A percentile compares a stretch with the other conserved stretches of the same genome.
These are phyloP conservation scores for Mallotus nudiflorus DNA, from an alignment of 345 rosid genomes.

Conservation along the genomic window DNA sequence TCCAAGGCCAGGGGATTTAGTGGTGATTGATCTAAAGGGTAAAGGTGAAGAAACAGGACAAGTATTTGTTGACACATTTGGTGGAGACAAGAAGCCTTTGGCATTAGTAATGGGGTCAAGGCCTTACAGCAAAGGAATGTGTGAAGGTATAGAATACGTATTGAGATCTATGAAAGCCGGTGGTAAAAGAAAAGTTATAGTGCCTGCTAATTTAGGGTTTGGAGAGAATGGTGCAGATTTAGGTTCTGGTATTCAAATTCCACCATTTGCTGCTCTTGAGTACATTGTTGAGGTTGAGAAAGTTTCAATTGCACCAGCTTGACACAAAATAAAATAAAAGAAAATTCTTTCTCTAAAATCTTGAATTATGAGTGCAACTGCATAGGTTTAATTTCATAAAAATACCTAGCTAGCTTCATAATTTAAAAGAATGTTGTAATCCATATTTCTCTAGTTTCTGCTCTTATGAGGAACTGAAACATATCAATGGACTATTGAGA, in stretches of 20 bases:
- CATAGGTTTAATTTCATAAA: too few species aligned
- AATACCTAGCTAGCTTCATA: too few species aligned
- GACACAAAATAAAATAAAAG: too few species aligned
- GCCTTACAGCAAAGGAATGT: slow-evolving; percentile 76
- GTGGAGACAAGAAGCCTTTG: slow-evolving; percentile 55
- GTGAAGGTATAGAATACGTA: slow-evolving; percentile 72
- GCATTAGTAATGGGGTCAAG: slow-evolving; percentile 81
- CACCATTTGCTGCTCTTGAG: slow-evolving; percentile 65
- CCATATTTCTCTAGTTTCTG: too few species aligned
- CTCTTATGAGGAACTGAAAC: too few species aligned
- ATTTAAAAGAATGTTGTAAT: too few species aligned
- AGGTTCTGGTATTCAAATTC: slow-evolving; percentile 63
- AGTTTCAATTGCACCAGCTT: slow-evolving; percentile 93
- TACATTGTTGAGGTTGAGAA: slow-evolving; percentile 72
- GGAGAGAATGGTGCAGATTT: slow-evolving; percentile 74
- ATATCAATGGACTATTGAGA: too few species aligned
- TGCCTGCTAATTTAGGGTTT: slow-evolving; percentile 72
- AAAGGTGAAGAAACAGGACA: slow-evolving; percentile 56
- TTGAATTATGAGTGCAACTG: too few species aligned
- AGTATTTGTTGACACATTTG: slow-evolving; percentile 69
- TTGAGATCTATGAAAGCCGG: slow-evolving; percentile 84
- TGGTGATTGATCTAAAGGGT: slow-evolving; percentile 78
- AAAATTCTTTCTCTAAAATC: too few species aligned
- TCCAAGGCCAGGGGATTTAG: slow-evolving; percentile 75
- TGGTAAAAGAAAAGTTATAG: slow-evolving; percentile 72